Evolutionary conservation across 768 basidiomycete species (phyloP).

Genomic region (Tulasnella sp.): DNA sequence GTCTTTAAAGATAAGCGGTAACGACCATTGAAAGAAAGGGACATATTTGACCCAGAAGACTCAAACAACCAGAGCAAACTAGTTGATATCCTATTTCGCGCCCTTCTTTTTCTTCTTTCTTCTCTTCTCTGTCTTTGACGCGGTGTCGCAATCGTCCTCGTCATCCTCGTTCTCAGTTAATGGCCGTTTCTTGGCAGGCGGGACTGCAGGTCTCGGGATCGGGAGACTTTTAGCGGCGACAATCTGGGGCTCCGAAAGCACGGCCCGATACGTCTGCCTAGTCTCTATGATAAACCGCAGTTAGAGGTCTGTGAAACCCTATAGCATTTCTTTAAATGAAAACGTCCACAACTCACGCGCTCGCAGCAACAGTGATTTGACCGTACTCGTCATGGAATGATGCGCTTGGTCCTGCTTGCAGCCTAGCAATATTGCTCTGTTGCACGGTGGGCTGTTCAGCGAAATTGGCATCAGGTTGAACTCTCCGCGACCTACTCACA

Average conservation of each 20-base stretch:
- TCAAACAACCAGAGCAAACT: no score
- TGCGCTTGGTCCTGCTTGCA: conserved; percentile 60
- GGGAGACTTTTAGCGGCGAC: no score
- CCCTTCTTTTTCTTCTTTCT: conserved; percentile 7
- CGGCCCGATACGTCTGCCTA: conserved; percentile 67
- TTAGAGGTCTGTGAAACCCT: no score
- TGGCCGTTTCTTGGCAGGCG: not conserved
- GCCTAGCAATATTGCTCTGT: conserved; percentile 56
- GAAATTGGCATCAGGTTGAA: not conserved
- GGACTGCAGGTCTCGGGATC: not conserved
- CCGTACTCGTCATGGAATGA: conserved; percentile 45
- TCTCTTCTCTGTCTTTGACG: not conserved
- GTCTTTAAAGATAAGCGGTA: no score
- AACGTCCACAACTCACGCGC: conserved; percentile 73
- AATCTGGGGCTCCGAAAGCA: conserved; percentile 63
- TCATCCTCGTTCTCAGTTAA: conserved; percentile 2
- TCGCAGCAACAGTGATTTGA: conserved; percentile 59
- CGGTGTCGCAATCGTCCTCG: not conserved
- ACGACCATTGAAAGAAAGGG: no score
- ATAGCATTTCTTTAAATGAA: no score
- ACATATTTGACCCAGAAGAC: no score
- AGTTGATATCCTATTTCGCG: no score
- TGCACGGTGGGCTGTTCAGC: not conserved
- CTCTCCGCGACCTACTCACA: conserved; percentile 38
- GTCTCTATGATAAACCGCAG: conserved; percentile 42